Percentiles rank a stretch among this genome's conserved stretches.
Conservation (phyloP, 306 rosid genomes). For the Casuarina glauca region DNA sequence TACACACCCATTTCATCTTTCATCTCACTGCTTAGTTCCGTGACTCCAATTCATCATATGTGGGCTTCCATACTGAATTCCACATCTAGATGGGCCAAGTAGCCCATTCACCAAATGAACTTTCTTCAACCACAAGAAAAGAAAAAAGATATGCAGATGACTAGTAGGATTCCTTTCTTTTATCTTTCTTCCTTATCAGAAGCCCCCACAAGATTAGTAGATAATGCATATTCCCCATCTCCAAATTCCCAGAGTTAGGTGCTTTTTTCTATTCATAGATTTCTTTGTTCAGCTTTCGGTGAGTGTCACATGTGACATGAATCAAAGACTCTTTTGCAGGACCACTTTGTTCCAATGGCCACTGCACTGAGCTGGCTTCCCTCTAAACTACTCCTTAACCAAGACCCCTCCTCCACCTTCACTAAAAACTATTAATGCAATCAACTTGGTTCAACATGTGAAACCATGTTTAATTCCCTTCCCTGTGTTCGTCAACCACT, state of each 20-base stretch:
- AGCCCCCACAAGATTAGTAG: not conserved
- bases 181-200: too few relatives aligned
- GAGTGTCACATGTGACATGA: not conserved
- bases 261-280: not conserved
- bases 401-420: not conserved
- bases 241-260: too few relatives aligned
- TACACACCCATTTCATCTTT: too few relatives aligned
- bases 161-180: too few relatives aligned
- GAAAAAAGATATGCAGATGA: too few relatives aligned
- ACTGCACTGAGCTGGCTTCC: not conserved
- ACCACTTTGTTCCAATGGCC: not conserved
- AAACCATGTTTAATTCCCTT: not conserved
- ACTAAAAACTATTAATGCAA: not conserved
- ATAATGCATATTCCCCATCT: too few relatives aligned
- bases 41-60: too few relatives aligned
- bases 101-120: too few relatives aligned
- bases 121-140: too few relatives aligned
- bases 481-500: not conserved
- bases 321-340: not conserved
- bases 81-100: too few relatives aligned
- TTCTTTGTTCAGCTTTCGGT: not conserved
- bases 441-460: not conserved
- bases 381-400: not conserved
- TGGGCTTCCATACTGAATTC: too few relatives aligned
- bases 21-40: too few relatives aligned